A percentile compares a stretch with the other conserved stretches of the same genome.
phyloP scores from a whole-genome alignment of 106 monocot genomes.

The Posidonia australis region DNA sequence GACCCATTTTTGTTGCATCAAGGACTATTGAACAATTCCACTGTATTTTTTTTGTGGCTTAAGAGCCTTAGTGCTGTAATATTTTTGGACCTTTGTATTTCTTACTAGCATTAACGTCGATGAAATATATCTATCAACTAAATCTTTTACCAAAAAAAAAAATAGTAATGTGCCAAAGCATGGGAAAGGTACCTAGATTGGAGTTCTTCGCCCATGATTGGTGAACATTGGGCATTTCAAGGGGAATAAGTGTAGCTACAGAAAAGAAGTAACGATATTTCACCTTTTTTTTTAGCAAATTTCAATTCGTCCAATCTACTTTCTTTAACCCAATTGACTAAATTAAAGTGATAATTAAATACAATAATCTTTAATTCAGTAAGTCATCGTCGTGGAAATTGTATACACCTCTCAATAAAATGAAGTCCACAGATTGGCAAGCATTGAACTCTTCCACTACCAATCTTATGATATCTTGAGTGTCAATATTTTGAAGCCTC shows the following conservation, averaged over 20 bases:
- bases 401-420: constrained; percentile 49
- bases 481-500: constrained; percentile 9
- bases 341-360: background rate
- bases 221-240: constrained; percentile 19
- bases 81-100: too few species aligned
- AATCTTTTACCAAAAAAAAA: too few species aligned
- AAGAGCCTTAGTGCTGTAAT: too few species aligned
- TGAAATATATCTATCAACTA: too few species aligned
- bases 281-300: constrained; percentile 62
- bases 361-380: background rate
- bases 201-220: constrained; percentile 70
- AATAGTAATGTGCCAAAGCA: too few species aligned
- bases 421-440: constrained; percentile 58
- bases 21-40: too few species aligned
- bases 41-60: too few species aligned
- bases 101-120: too few species aligned
- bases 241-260: constrained; percentile 10
- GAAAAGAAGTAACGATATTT: constrained; percentile 19
- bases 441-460: constrained; percentile 53
- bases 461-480: constrained; percentile 33
- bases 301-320: constrained; percentile 63
- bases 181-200: too few species aligned
- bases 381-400: background rate
- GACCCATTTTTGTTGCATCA: too few species aligned
- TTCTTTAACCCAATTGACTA: constrained; percentile 69